phyloP scores from a whole-genome alignment of 2,329 filamentous ascomycete species.

The Ramichloridium luteum region DNA sequence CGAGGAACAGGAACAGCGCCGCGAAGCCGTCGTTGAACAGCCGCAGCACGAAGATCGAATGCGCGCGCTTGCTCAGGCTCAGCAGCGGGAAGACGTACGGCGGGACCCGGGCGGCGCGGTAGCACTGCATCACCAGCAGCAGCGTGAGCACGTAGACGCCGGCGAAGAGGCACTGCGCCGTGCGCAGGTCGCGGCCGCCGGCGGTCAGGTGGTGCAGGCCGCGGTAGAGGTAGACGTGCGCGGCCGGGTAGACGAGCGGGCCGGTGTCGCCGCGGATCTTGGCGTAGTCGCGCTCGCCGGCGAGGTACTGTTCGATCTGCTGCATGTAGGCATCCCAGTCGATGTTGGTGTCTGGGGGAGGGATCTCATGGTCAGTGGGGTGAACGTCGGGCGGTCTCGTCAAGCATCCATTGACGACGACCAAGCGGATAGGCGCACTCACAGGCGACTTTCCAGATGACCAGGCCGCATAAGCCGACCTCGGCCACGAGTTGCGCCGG shows the following conservation, averaged over 20 bases:
- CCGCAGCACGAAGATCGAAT: conserved; percentile 84
- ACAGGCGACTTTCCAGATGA: conserved; percentile 80
- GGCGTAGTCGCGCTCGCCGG: conserved; percentile 80
- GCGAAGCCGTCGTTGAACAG: conserved; percentile 96
- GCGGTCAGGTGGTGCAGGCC: conserved; percentile 66
- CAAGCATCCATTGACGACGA: not conserved
- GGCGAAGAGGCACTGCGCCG: conserved; percentile 77
- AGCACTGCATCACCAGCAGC: conserved; percentile 68
- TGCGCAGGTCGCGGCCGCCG: conserved; percentile 59
- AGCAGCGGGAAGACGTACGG: conserved; percentile 80
- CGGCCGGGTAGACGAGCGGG: conserved; percentile 87
- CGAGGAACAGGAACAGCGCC: conserved; percentile 66
- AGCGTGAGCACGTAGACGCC: conserved; percentile 66
- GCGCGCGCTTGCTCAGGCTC: conserved; percentile 78
- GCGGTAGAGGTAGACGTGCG: conserved; percentile 85
- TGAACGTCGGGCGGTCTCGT: conserved; percentile 1
- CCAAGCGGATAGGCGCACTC: conserved; percentile 26
- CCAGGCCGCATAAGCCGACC: conserved; percentile 54
- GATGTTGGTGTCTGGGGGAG: conserved; percentile 73
- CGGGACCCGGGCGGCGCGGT: conserved; percentile 63
- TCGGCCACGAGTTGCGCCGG: conserved; percentile 58
- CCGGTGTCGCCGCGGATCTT: conserved; percentile 79
- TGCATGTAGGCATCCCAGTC: conserved; percentile 98
- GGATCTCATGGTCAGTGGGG: conserved; percentile 1
- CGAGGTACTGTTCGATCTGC: conserved; percentile 66